Conservation (phyloP, 2,329 filamentous ascomycete species). For the Phoma herbarum region DNA sequence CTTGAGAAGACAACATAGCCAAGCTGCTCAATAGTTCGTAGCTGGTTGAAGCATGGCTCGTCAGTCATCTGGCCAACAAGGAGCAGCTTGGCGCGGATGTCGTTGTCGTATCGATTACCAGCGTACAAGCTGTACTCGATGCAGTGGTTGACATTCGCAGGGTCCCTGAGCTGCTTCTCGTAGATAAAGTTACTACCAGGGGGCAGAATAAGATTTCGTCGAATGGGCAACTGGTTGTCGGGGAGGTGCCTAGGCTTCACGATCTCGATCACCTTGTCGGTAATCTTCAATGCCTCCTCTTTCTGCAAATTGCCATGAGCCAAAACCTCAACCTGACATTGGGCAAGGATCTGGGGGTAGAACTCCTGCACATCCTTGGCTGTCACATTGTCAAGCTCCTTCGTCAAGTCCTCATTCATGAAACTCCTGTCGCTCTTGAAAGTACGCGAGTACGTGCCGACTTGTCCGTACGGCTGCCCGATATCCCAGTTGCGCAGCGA, state of each 20-base stretch:
- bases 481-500: slow-evolving; percentile 87
- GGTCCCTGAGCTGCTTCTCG: slow-evolving; percentile 80
- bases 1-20: slow-evolving; percentile 96
- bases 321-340: slow-evolving; percentile 87
- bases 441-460: slow-evolving; percentile 83
- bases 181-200: slow-evolving; percentile 85
- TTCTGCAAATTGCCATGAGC: slow-evolving; percentile 94
- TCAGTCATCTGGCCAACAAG: slow-evolving; percentile 90
- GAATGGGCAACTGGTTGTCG: slow-evolving; percentile 79
- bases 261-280: slow-evolving; percentile 80
- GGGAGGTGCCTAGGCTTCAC: slow-evolving; percentile 79
- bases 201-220: slow-evolving; percentile 79
- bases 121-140: slow-evolving; percentile 59
- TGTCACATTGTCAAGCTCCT: slow-evolving; percentile 78
- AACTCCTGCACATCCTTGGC: slow-evolving; percentile 78
- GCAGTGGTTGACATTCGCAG: slow-evolving; percentile 76
- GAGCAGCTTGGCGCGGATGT: slow-evolving; percentile 76
- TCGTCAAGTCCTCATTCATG: slow-evolving; percentile 80
- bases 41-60: slow-evolving; percentile 92
- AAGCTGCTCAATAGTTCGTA: slow-evolving; percentile 95
- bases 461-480: slow-evolving; percentile 87
- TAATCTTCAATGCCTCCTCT: slow-evolving; percentile 87
- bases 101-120: slow-evolving; percentile 65
- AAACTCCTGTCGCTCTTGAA: slow-evolving; percentile 79
- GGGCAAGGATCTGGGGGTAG: slow-evolving; percentile 79